Evolutionary conservation across 225 moss, liverwort and hornwort genomes (phyloP).

Genomic region (Neckera pumila): DNA sequence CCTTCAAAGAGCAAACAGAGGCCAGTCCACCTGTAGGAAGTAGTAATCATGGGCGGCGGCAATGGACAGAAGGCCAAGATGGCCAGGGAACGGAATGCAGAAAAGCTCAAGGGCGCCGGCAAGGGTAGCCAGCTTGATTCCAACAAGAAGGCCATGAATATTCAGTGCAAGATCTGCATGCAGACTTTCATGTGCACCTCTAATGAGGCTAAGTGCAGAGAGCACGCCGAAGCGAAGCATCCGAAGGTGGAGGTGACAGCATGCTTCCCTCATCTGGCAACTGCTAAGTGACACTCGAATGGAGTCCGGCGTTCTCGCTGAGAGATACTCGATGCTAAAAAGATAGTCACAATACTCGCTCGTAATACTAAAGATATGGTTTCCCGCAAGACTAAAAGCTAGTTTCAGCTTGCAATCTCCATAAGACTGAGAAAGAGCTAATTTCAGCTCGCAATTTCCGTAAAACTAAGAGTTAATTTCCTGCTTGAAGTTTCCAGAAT

Average conservation of each 20-base stretch:
- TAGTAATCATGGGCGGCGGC: constrained; percentile 80
- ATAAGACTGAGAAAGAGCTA: constrained; percentile 27
- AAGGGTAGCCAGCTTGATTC: constrained; percentile 92
- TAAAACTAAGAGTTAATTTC: constrained; percentile 23
- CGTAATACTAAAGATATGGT: constrained; percentile 14
- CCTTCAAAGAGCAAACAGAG: background rate
- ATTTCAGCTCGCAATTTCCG: constrained; percentile 24
- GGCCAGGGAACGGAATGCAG: constrained; percentile 97
- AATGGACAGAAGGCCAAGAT: constrained; percentile 99
- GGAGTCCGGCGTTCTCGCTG: background rate
- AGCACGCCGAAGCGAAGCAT: constrained; percentile 98
- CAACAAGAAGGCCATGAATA: constrained; percentile 99
- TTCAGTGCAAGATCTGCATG: constrained; percentile 98
- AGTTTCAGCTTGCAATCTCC: constrained; percentile 26
- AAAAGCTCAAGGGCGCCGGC: constrained; percentile 58
- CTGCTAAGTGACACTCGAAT: background rate
- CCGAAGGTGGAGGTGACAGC: constrained; percentile 66
- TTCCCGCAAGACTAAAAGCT: constrained; percentile 2
- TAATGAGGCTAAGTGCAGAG: constrained; percentile 95
- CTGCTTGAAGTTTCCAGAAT: constrained; percentile 19
- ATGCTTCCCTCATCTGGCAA: constrained; percentile 83
- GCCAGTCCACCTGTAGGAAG: background rate
- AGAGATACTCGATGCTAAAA: constrained; percentile 2
- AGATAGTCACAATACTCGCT: constrained; percentile 33
- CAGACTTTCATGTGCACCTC: constrained; percentile 99